phyloP scores from a whole-genome alignment of 2,329 filamentous ascomycete genomes.

The Talaromyces amestolkiae region DNA sequence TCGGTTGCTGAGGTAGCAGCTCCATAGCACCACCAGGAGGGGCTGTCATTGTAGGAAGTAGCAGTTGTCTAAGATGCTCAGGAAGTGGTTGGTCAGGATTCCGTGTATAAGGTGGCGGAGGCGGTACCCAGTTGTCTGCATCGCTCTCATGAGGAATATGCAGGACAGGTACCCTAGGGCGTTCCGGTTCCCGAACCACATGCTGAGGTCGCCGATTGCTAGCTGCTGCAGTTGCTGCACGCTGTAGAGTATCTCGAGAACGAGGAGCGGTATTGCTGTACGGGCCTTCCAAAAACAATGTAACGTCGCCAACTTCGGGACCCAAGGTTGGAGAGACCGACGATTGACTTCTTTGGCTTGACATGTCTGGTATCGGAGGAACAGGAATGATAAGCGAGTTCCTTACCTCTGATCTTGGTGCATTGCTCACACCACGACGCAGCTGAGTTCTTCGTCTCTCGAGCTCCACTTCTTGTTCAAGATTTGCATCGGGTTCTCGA shows the following conservation, averaged over 20 bases:
- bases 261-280: constrained; percentile 72
- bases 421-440: constrained; percentile 51
- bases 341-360: constrained; percentile 27
- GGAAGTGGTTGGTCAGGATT: constrained; percentile 38
- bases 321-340: constrained; percentile 26
- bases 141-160: constrained; percentile 83
- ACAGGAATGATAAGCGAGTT: constrained; percentile 24
- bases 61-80: constrained; percentile 34
- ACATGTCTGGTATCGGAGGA: constrained; percentile 26
- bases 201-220: constrained; percentile 64
- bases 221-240: constrained; percentile 68
- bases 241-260: constrained; percentile 66
- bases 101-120: constrained; percentile 69
- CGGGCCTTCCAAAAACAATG: constrained; percentile 66
- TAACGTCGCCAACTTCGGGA: constrained; percentile 29
- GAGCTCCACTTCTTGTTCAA: constrained; percentile 76
- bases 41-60: constrained; percentile 31
- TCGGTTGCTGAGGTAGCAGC: constrained; percentile 15
- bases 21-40: constrained; percentile 22
- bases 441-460: constrained; percentile 71
- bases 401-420: constrained; percentile 41
- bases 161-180: constrained; percentile 50
- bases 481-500: constrained; percentile 69
- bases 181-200: constrained; percentile 23
- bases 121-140: constrained; percentile 83